phyloP scores from a whole-genome alignment of 257 asterid genomes.

The Scutellaria galericulata region DNA sequence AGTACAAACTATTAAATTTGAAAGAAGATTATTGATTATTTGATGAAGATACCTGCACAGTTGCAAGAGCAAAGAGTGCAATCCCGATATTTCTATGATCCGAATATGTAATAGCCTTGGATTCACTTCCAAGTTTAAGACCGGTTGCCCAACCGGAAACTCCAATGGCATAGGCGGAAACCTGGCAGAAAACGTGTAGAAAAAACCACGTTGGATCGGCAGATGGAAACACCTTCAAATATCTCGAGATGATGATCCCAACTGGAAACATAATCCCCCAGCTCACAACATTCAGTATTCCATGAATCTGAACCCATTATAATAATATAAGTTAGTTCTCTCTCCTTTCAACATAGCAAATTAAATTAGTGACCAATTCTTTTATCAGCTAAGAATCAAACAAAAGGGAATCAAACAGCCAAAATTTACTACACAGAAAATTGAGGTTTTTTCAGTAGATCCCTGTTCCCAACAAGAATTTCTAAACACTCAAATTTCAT shows the following conservation, averaged over 20 bases:
- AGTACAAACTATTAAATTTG: neutral
- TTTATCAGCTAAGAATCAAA: neutral
- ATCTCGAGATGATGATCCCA: slow-evolving; percentile 72
- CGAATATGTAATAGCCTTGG: slow-evolving; percentile 51
- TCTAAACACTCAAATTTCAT: neutral
- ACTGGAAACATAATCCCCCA: slow-evolving; percentile 89
- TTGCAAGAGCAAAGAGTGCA: slow-evolving; percentile 69
- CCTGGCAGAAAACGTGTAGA: slow-evolving; percentile 70
- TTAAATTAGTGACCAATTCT: neutral
- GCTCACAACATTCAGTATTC: slow-evolving; percentile 76
- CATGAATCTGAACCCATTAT: slow-evolving; percentile 69
- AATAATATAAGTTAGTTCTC: slow-evolving; percentile 14
- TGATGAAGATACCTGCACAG: slow-evolving; percentile 65
- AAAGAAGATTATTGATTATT: neutral
- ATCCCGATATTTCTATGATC: slow-evolving; percentile 83
- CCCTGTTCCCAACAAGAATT: slow-evolving; percentile 10
- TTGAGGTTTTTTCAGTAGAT: neutral
- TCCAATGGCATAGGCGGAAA: slow-evolving; percentile 75
- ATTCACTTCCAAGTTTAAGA: slow-evolving; percentile 76
- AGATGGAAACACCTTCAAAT: slow-evolving; percentile 60
- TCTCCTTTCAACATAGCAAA: slow-evolving; percentile 16
- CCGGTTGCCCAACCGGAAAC: slow-evolving; percentile 98
- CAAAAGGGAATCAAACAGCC: neutral
- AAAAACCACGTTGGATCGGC: slow-evolving; percentile 94
- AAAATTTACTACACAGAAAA: neutral